phyloP scores from a whole-genome alignment of 768 basidiomycete genomes.

The Russula olivacea region DNA sequence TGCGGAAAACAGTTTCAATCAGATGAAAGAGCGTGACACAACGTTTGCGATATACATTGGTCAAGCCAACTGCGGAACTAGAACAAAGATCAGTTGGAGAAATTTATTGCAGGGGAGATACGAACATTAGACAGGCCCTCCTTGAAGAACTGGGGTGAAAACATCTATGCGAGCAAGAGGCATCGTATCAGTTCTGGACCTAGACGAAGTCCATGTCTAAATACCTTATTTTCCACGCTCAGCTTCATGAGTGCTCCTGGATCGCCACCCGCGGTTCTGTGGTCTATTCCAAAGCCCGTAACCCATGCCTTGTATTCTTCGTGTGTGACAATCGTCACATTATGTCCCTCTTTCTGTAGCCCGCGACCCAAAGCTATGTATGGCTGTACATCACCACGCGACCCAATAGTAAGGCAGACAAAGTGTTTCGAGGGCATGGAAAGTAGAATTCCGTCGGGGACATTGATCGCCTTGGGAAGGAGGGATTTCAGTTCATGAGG shows the following conservation, averaged over 20 bases:
- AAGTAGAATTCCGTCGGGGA: slow-evolving; percentile 36
- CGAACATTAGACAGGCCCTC: slow-evolving; percentile 50
- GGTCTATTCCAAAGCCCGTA: slow-evolving; percentile 50
- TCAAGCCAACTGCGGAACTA: slow-evolving; percentile 65
- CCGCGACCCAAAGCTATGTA: slow-evolving; percentile 42
- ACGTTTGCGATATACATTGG: slow-evolving; percentile 38
- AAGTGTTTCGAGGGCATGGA: slow-evolving; percentile 43
- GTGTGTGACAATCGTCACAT: slow-evolving; percentile 45
- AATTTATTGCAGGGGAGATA: background rate
- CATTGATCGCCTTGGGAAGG: slow-evolving; percentile 47
- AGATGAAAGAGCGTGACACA: background rate
- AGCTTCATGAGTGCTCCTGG: slow-evolving; percentile 65
- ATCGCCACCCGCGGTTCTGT: slow-evolving; percentile 62
- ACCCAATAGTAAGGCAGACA: slow-evolving; percentile 61
- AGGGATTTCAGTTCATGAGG: slow-evolving; percentile 30
- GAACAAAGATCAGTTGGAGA: slow-evolving; percentile 3
- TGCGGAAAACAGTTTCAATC: slow-evolving; percentile 26
- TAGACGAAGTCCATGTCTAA: background rate
- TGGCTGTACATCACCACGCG: slow-evolving; percentile 48
- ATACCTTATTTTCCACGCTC: slow-evolving; percentile 42
- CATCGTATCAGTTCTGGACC: slow-evolving; percentile 25
- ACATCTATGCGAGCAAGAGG: slow-evolving; percentile 42
- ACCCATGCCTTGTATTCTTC: slow-evolving; percentile 50
- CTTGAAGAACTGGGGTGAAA: slow-evolving; percentile 66
- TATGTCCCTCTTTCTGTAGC: slow-evolving; percentile 40